Evolutionary conservation across 495 filamentous ascomycete species (phyloP).

Genomic region (Xanthoparmelia taractica): DNA sequence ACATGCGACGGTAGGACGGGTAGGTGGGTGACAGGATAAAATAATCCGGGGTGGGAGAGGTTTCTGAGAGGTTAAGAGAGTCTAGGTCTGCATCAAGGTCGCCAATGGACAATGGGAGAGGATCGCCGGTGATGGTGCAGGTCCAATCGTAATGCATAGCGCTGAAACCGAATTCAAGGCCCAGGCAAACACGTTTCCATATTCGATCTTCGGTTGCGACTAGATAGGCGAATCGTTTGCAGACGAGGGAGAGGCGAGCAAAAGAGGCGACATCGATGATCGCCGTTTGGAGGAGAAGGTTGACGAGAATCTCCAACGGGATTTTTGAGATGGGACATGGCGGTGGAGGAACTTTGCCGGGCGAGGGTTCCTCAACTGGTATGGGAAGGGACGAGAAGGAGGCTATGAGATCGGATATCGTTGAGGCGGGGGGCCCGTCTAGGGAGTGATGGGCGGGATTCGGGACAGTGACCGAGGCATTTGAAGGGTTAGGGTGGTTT

Average conservation of each 20-base stretch:
- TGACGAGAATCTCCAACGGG: slow-evolving; percentile 74
- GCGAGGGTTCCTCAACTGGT: slow-evolving; percentile 43
- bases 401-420: slow-evolving; percentile 61
- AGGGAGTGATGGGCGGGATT: slow-evolving; percentile 51
- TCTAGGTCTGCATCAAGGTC: slow-evolving; percentile 23
- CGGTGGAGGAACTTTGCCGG: slow-evolving; percentile 58
- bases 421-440: slow-evolving; percentile 42
- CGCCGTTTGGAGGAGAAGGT: slow-evolving; percentile 64
- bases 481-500: slow-evolving; percentile 45
- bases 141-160: slow-evolving; percentile 79
- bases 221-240: slow-evolving; percentile 78
- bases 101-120: slow-evolving; percentile 39
- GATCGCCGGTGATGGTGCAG: slow-evolving; percentile 54
- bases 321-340: slow-evolving; percentile 71
- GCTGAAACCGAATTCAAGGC: slow-evolving; percentile 64
- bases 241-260: slow-evolving; percentile 70
- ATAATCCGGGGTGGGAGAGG: background rate
- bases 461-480: slow-evolving; percentile 44
- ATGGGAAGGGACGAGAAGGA: slow-evolving; percentile 66
- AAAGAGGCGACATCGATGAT: slow-evolving; percentile 71
- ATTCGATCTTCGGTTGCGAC: slow-evolving; percentile 79
- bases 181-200: slow-evolving; percentile 72
- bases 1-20: slow-evolving; percentile 53
- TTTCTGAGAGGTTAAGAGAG: slow-evolving; percentile 4
- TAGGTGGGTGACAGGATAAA: slow-evolving; percentile 19